Evolutionary conservation across 495 filamentous ascomycete genomes (phyloP), one percentile per base, ranked within the genome.

Genomic region (Eremomyces bilateralis): DNA sequence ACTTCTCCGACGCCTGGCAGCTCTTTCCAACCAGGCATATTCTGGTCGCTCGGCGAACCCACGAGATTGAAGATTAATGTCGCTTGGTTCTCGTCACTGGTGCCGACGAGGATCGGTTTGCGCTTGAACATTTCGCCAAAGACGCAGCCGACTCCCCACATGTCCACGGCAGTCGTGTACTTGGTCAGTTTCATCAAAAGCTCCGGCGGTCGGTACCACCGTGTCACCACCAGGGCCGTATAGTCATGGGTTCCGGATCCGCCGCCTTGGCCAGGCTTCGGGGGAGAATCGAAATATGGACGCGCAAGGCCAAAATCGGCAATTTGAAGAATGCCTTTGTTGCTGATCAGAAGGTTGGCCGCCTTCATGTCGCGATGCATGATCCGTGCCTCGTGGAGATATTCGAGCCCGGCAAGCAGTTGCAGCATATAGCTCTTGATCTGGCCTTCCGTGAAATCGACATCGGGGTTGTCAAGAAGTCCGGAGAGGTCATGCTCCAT

Each of bases 401-500:
- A 95, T 38, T 67, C 66, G 10, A 90, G 61, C 4, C 88, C 88
- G 46, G 93, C 76, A 12, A 99, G 65, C 20, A 99, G 66, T 52
- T 99, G 88, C 32, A 85, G 57, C 71, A 99, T 69, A 51, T 99
- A 99, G 56, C 88, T 95, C 53, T 99, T 99, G 48, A 94, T 91
- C 52, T 95, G 83, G 4, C 77, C 68, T 47, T 82, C 71, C 5
- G 71, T 78, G 40, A 99, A 81, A 11, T 68, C 66, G 35, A 95
- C 84, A 3, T 69, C 65, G 19, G 85, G 84, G 43, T 99, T 99
- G 50, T 94, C 88, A 41, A 99, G 67, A 11, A 99, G 67, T 35
- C 88, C 88, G 13, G 85, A 91, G 4, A 99, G 64, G 51, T 99
- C 88, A 51, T 99, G 88, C 46, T 95, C 88, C 85, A 95, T 93